Evolutionary conservation across 768 basidiomycete species (phyloP).

Genomic region (Leccinum variicolor): DNA sequence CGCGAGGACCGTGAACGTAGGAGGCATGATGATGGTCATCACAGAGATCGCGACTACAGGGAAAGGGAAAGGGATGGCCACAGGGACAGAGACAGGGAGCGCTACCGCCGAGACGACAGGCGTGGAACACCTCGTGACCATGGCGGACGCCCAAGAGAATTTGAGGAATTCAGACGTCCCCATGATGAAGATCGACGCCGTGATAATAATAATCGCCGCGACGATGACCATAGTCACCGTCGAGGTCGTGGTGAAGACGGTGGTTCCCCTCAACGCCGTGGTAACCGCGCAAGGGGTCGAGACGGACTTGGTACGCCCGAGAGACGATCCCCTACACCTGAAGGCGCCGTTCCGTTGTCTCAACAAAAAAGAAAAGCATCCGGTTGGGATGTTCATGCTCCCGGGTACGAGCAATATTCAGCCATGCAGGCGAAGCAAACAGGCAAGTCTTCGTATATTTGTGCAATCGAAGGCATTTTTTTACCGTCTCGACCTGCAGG

Average conservation of each 20-base stretch:
- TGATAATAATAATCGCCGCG: constrained; percentile 42
- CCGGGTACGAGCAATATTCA: constrained; percentile 92
- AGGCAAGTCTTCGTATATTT: constrained; percentile 44
- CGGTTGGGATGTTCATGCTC: constrained; percentile 95
- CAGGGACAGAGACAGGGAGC: constrained; percentile 35
- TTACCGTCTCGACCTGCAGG: constrained; percentile 45
- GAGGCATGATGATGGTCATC: constrained; percentile 55
- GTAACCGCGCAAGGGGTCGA: constrained; percentile 46
- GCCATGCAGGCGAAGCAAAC: constrained; percentile 99
- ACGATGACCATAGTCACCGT: constrained; percentile 35
- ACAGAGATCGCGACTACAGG: constrained; percentile 50
- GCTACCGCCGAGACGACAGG: constrained; percentile 47
- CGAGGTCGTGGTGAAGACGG: constrained; percentile 39
- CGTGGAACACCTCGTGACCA: constrained; percentile 47
- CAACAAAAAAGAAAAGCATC: constrained; percentile 88
- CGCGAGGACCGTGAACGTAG: constrained; percentile 64
- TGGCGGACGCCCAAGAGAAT: constrained; percentile 43
- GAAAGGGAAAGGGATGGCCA: constrained; percentile 33
- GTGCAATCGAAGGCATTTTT: background rate
- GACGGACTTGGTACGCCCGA: constrained; percentile 66
- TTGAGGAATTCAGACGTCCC: constrained; percentile 43
- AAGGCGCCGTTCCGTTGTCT: constrained; percentile 74
- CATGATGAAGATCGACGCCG: constrained; percentile 52
- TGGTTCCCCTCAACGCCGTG: constrained; percentile 35
- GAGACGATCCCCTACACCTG: constrained; percentile 86